Conservation (phyloP, 2,329 filamentous ascomycete species). For the Apiospora marii region DNA sequence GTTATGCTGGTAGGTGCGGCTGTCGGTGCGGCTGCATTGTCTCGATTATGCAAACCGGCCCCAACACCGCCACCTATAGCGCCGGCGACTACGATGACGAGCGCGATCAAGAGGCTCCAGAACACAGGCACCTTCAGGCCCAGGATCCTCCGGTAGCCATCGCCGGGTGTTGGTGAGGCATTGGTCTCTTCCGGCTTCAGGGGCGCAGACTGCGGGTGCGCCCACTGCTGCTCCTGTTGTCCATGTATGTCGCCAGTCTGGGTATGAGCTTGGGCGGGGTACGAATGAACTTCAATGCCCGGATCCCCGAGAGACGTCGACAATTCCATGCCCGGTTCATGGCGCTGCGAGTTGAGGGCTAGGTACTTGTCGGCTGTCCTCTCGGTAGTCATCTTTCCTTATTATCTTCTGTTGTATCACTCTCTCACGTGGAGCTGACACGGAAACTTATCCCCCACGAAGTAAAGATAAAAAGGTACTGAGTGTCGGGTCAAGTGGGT, state of each 20-base stretch:
- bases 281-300: background rate
- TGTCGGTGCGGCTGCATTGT: background rate
- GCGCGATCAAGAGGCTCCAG: conserved; percentile 34
- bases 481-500: too few relatives aligned
- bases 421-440: background rate
- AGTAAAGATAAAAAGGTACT: background rate
- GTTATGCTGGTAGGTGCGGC: background rate
- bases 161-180: background rate
- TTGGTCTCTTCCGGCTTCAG: background rate
- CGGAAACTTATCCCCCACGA: too few relatives aligned
- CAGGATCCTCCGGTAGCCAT: conserved; percentile 28
- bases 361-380: background rate
- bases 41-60: background rate
- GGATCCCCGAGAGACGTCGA: background rate
- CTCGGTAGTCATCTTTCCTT: background rate
- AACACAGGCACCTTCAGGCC: conserved; percentile 37
- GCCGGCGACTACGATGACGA: conserved; percentile 36
- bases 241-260: background rate
- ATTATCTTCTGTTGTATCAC: background rate
- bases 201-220: background rate
- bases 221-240: background rate
- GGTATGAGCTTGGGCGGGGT: background rate
- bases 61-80: conserved; percentile 22
- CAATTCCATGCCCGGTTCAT: background rate
- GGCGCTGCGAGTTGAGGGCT: background rate